A percentile compares a stretch with the other conserved stretches of the same genome.
Evolutionary conservation across 2,329 filamentous ascomycete species (phyloP).

Genomic region (Pyrenophora seminiperda): DNA sequence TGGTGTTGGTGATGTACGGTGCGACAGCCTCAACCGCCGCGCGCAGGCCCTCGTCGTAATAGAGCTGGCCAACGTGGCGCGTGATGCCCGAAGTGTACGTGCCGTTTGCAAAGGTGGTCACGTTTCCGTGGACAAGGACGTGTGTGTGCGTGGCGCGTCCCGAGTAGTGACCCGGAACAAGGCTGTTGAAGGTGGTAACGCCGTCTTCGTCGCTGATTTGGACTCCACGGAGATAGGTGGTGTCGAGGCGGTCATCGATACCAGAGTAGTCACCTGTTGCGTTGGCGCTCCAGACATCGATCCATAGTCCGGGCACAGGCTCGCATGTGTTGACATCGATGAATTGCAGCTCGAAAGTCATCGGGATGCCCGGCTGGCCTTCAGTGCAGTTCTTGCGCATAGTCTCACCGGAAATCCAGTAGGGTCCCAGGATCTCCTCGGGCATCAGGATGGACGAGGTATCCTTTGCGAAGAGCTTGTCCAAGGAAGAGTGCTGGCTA

Average conservation of each 20-base stretch:
- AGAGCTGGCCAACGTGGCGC: slow-evolving; percentile 52
- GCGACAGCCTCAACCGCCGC: slow-evolving; percentile 45
- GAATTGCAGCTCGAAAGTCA: slow-evolving; percentile 58
- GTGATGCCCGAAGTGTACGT: slow-evolving; percentile 46
- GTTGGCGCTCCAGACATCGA: slow-evolving; percentile 58
- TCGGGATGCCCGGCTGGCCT: slow-evolving; percentile 53
- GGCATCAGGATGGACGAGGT: slow-evolving; percentile 33
- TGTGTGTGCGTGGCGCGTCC: slow-evolving; percentile 36
- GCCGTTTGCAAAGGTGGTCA: slow-evolving; percentile 43
- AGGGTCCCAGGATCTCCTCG: slow-evolving; percentile 33
- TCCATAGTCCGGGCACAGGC: slow-evolving; percentile 52
- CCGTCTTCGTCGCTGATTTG: slow-evolving; percentile 55
- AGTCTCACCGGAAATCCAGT: slow-evolving; percentile 21
- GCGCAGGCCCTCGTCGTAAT: slow-evolving; percentile 49
- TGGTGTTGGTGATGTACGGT: slow-evolving; percentile 49
- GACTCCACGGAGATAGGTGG: slow-evolving; percentile 54
- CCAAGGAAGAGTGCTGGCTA: slow-evolving; percentile 11
- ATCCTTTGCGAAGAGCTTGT: slow-evolving; percentile 30
- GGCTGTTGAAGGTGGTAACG: slow-evolving; percentile 55
- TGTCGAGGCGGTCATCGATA: slow-evolving; percentile 47
- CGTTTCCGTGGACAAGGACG: slow-evolving; percentile 47
- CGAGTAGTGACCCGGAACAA: slow-evolving; percentile 52
- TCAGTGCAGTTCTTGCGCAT: slow-evolving; percentile 56
- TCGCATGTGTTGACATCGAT: slow-evolving; percentile 59
- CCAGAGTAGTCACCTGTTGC: slow-evolving; percentile 43